Conservation (phyloP, 176 grass and related monocot species). For the Oryza glaberrima region DNA sequence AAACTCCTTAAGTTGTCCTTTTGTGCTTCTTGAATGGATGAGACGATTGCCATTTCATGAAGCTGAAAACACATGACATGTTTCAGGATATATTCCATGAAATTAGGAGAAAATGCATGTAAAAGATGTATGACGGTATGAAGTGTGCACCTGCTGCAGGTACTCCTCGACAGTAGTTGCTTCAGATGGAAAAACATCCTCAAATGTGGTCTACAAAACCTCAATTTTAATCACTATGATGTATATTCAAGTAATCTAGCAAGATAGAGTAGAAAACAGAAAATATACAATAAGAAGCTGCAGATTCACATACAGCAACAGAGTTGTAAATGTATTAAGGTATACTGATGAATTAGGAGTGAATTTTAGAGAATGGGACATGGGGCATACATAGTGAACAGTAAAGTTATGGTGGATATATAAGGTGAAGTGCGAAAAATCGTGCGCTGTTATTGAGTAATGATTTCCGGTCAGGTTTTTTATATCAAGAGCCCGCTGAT, state of each 20-base stretch:
- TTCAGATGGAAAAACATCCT: conserved; percentile 97
- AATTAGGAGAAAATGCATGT: conserved; percentile 30
- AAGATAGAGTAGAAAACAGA: background rate
- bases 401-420: background rate
- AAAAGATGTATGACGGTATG: background rate
- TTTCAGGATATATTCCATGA: conserved; percentile 28
- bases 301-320: conserved; percentile 8
- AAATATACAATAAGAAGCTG: conserved; percentile 21
- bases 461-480: background rate
- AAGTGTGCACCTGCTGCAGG: conserved; percentile 76
- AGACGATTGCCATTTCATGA: conserved; percentile 95
- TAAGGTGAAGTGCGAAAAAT: background rate
- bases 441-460: background rate
- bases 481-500: background rate
- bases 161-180: conserved; percentile 91
- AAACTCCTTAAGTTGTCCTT: conserved; percentile 98
- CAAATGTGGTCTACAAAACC: conserved; percentile 80
- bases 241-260: conserved; percentile 1
- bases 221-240: conserved; percentile 15
- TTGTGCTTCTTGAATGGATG: conserved; percentile 99
- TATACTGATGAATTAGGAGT: background rate
- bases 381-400: background rate
- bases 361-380: background rate
- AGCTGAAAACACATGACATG: conserved; percentile 63
- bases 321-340: background rate